phyloP scores from a whole-genome alignment of 2,329 filamentous ascomycete species.

The Xylaria sp. region DNA sequence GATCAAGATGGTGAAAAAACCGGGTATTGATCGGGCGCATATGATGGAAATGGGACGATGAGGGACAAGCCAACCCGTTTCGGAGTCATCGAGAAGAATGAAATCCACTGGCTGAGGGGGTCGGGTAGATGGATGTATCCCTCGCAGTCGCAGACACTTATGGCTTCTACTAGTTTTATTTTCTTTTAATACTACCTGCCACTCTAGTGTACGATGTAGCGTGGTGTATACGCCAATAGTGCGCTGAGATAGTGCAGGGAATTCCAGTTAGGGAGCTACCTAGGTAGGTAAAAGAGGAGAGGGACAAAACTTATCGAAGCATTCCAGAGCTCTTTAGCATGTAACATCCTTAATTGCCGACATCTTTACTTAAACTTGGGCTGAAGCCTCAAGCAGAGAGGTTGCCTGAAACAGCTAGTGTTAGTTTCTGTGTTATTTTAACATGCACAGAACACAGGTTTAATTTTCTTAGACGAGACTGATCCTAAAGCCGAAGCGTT shows the following conservation, averaged over 20 bases:
- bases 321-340: conserved; percentile 6
- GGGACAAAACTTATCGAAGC: conserved; percentile 5
- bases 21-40: conserved; percentile 30
- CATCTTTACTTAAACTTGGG: background rate
- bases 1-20: conserved; percentile 17
- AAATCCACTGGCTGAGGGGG: conserved; percentile 14
- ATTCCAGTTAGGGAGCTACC: too few species aligned
- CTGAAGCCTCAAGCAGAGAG: background rate
- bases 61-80: conserved; percentile 30
- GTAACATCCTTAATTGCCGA: background rate
- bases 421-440: background rate
- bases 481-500: background rate
- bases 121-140: conserved; percentile 3
- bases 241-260: background rate
- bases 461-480: background rate
- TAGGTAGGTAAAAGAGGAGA: too few species aligned
- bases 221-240: background rate
- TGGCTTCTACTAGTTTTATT: background rate
- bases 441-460: too few species aligned
- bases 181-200: conserved; percentile 13
- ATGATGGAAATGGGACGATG: conserved; percentile 22
- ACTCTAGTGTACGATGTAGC: background rate
- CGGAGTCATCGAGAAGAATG: conserved; percentile 23
- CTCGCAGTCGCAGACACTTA: background rate
- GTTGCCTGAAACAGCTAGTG: background rate